Evolutionary conservation across 805 yeast species (phyloP).

Genomic region (Suhomyces sp.): DNA sequence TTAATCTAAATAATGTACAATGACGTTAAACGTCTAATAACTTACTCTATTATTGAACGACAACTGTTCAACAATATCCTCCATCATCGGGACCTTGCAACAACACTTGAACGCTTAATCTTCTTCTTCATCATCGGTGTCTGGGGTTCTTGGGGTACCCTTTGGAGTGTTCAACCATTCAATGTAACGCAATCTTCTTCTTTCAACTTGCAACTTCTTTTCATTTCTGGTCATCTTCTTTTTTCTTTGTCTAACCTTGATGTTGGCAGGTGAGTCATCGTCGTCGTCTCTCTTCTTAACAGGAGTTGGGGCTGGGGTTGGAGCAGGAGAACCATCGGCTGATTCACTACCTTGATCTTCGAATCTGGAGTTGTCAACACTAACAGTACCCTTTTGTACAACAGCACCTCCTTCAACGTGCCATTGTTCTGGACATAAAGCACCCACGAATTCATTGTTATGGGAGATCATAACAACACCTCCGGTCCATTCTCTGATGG

Average conservation of each 20-base stretch:
- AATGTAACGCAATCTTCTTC: slow-evolving; percentile 90
- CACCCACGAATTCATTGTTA: slow-evolving; percentile 95
- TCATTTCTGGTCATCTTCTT: slow-evolving; percentile 98
- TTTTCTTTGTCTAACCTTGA: slow-evolving; percentile 88
- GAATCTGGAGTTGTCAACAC: slow-evolving; percentile 73
- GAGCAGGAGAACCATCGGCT: slow-evolving; percentile 47
- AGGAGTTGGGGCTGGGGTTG: slow-evolving; percentile 26
- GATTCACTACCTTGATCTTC: slow-evolving; percentile 71
- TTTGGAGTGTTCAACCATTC: slow-evolving; percentile 96
- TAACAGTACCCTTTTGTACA: slow-evolving; percentile 77
- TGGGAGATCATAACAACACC: slow-evolving; percentile 99
- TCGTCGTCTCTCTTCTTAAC: slow-evolving; percentile 56
- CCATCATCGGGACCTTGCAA: too few relatives aligned
- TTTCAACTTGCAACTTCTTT: slow-evolving; percentile 83
- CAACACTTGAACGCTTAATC: too few relatives aligned
- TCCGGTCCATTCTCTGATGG: slow-evolving; percentile 97
- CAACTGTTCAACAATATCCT: too few relatives aligned
- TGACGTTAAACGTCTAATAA: too few relatives aligned
- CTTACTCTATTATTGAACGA: too few relatives aligned
- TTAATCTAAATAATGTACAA: too few relatives aligned
- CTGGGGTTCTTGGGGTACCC: slow-evolving; percentile 95
- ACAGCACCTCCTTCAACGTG: slow-evolving; percentile 89
- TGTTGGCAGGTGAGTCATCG: slow-evolving; percentile 93
- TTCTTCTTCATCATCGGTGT: slow-evolving; percentile 85
- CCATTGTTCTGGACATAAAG: slow-evolving; percentile 98